Conservation (phyloP, 208 protist genomes). For the Tritrichomonas foetus region DNA sequence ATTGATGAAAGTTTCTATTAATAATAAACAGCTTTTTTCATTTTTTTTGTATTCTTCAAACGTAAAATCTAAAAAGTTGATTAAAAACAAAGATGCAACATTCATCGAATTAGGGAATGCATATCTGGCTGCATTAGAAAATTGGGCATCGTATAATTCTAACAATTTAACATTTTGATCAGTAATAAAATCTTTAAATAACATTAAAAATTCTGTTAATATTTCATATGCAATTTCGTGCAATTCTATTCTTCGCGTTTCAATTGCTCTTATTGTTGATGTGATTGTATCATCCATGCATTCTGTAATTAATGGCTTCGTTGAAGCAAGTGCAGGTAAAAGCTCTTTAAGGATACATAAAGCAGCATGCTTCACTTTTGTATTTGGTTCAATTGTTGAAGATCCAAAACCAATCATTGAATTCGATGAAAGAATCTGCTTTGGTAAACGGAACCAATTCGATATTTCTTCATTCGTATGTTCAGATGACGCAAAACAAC, state of each 20-base stretch:
- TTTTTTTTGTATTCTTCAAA: neutral
- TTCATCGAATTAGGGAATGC: neutral
- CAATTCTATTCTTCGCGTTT: neutral
- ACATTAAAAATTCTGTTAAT: neutral
- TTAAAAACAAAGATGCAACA: neutral
- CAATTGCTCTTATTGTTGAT: neutral
- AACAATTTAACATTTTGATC: neutral
- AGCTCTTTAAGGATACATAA: neutral
- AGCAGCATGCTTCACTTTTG: neutral
- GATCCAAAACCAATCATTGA: neutral
- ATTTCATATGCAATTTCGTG: neutral
- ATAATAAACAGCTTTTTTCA: too few relatives aligned
- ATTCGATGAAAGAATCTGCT: neutral
- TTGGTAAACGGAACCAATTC: neutral
- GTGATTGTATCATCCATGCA: constrained; percentile 24
- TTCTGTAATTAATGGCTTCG: neutral
- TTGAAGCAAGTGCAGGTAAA: neutral
- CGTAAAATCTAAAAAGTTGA: neutral
- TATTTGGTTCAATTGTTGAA: neutral
- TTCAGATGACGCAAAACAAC: too few relatives aligned
- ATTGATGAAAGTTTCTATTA: too few relatives aligned
- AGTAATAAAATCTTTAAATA: neutral
- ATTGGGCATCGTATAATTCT: neutral
- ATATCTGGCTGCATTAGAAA: neutral
- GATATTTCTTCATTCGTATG: neutral